phyloP scores from a whole-genome alignment of 345 rosid species.

The Nephelium lappaceum region DNA sequence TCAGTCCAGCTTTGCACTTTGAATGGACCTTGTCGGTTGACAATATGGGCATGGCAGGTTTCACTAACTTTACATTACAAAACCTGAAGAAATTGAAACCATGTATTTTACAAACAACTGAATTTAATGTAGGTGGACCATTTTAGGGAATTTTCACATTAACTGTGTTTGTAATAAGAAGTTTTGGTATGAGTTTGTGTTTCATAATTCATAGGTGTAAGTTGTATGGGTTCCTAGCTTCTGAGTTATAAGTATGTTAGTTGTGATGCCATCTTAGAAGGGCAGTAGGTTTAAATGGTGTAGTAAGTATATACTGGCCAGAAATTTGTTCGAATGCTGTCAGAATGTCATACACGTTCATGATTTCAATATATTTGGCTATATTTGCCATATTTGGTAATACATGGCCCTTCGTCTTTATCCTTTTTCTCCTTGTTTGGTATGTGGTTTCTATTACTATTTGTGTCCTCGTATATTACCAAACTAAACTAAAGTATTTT shows the following conservation, averaged over 20 bases:
- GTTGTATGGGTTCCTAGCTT: not conserved
- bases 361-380: slow-evolving; percentile 1
- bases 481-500: not conserved
- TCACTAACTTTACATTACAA: slow-evolving; percentile 13
- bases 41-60: not conserved
- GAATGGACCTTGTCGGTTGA: slow-evolving; percentile 7
- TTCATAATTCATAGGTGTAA: not conserved
- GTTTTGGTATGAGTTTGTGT: slow-evolving; percentile 11
- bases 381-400: not conserved
- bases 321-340: slow-evolving; percentile 12
- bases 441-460: not conserved
- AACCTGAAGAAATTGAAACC: slow-evolving; percentile 8
- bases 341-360: not conserved
- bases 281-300: not conserved
- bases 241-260: not conserved
- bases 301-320: not conserved
- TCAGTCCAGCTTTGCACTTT: not conserved
- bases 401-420: not conserved
- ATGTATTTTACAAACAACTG: slow-evolving; percentile 8
- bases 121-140: not conserved
- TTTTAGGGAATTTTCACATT: slow-evolving; percentile 13
- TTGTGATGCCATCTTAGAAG: not conserved
- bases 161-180: not conserved
- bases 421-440: not conserved
- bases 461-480: not conserved